Evolutionary conservation across 2,329 filamentous ascomycete genomes (phyloP), one percentile per base, ranked within the genome.

Genomic region (Leptographium procerum): DNA sequence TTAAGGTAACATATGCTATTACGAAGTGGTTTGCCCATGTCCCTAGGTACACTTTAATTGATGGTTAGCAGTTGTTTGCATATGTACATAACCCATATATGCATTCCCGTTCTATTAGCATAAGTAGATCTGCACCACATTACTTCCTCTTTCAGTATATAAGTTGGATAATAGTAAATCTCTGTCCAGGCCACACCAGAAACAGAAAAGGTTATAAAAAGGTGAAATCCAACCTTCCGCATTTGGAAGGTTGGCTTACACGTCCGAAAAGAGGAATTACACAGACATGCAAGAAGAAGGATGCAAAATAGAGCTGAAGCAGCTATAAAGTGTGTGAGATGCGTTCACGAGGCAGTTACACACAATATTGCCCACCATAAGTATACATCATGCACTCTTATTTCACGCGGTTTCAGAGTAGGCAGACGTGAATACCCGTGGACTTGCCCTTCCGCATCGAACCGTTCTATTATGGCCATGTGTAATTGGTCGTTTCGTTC

Each of bases 211-310:
- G 47, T 26, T 14, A 31, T 29, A 57, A 52, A 52, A 57, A 34
- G 8, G 34, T 11, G 29, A 22, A 45, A 45, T 22, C 53, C 47
- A 56, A 56, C 53, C 57, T 60, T 57, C 58, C 58, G 16, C 11
- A 55, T 60, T 22, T 8, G 58, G 58, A 60, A 60, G 58, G 55
- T 60, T 60, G 58, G 51, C 58, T 60, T 60, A 60, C 22, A 60
- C 58, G 55, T 57, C 58, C 51, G 9, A 60, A 60, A 60, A 22
- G 33, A 56, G 58, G 34, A 59, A 57, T 57, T 45, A 31, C 48
- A 24, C 6, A n/a, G 47, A 14, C 5, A 48, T 10, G 14, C 36
- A 19, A 16, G 13, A 43, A 4, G 13, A 13, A 24, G 28, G 28
- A 26, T 28, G 16, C 10, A n/a, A n/a, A 3, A 16, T 36, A 7